phyloP scores from a whole-genome alignment of 2,329 filamentous ascomycete genomes.

The Alternaria sp. region DNA sequence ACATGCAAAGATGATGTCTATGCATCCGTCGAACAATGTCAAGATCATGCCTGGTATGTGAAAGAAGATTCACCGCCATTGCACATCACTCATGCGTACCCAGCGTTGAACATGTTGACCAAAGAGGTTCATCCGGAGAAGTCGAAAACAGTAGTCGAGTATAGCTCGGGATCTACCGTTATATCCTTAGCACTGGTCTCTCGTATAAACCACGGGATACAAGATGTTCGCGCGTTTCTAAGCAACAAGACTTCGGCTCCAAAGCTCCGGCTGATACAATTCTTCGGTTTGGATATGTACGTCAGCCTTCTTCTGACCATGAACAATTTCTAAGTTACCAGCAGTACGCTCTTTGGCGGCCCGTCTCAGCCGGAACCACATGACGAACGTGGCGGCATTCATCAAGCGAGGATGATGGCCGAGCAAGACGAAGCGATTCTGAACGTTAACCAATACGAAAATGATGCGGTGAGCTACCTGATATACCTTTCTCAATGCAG shows the following conservation, averaged over 20 bases:
- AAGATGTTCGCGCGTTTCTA: conserved; percentile 29
- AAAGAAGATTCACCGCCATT: background rate
- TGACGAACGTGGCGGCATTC: conserved; percentile 31
- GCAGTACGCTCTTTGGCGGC: conserved; percentile 61
- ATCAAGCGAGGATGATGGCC: conserved; percentile 18
- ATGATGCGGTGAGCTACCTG: conserved; percentile 48
- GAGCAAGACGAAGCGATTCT: conserved; percentile 55
- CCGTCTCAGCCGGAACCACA: conserved; percentile 47
- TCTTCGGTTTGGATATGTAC: conserved; percentile 35
- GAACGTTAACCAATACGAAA: conserved; percentile 67
- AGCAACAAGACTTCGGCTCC: conserved; percentile 32
- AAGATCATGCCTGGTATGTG: conserved; percentile 66
- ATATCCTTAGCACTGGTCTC: conserved; percentile 33
- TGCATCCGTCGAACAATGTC: conserved; percentile 71
- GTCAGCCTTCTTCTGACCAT: background rate
- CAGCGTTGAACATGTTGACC: conserved; percentile 32
- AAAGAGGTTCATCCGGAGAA: conserved; percentile 23
- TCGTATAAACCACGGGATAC: conserved; percentile 30
- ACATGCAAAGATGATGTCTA: conserved; percentile 73
- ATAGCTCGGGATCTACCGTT: conserved; percentile 34
- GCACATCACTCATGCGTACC: background rate
- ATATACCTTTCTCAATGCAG: background rate
- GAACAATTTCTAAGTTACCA: background rate
- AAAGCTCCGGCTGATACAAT: conserved; percentile 32
- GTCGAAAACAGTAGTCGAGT: conserved; percentile 31